A percentile compares a stretch with the other conserved stretches of the same genome.
Conservation (phyloP, 805 yeast genomes). For the Barnettozyma pratensis region DNA sequence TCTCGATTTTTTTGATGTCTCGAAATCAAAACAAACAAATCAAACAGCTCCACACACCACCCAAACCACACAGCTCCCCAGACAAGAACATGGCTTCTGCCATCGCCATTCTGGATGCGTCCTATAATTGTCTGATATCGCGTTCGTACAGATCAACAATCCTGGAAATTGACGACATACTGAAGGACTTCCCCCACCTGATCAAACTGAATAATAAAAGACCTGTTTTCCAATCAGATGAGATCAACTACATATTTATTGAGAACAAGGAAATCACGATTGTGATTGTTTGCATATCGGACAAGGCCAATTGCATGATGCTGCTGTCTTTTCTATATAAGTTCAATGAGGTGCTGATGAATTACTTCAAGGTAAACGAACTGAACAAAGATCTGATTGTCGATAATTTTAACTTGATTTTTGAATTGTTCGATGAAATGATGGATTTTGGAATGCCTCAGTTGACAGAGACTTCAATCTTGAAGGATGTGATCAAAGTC, state of each 20-base stretch:
- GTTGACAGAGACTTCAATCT: constrained; percentile 70
- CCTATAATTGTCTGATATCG: constrained; percentile 4
- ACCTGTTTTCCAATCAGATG: constrained; percentile 26
- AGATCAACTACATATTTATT: constrained; percentile 51
- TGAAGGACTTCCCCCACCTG: constrained; percentile 1
- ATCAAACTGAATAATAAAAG: neutral
- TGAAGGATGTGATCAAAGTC: constrained; percentile 72
- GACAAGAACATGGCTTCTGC: constrained; percentile 8
- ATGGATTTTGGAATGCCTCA: constrained; percentile 88
- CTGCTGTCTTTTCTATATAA: constrained; percentile 50
- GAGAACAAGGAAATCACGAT: constrained; percentile 42
- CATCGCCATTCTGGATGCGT: constrained; percentile 9
- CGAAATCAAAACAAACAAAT: neutral
- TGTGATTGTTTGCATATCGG: constrained; percentile 20
- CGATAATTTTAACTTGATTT: constrained; percentile 70
- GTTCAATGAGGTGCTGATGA: constrained; percentile 38
- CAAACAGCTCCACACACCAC: neutral
- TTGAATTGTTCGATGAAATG: constrained; percentile 77
- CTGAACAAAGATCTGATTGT: constrained; percentile 55
- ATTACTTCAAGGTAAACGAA: constrained; percentile 34
- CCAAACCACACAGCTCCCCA: neutral
- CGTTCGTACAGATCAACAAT: constrained; percentile 2
- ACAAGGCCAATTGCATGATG: constrained; percentile 47
- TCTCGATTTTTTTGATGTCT: neutral
- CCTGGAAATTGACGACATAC: constrained; percentile 22